phyloP scores from a whole-genome alignment of 257 asterid species.

The Solanum lycopersicoides region DNA sequence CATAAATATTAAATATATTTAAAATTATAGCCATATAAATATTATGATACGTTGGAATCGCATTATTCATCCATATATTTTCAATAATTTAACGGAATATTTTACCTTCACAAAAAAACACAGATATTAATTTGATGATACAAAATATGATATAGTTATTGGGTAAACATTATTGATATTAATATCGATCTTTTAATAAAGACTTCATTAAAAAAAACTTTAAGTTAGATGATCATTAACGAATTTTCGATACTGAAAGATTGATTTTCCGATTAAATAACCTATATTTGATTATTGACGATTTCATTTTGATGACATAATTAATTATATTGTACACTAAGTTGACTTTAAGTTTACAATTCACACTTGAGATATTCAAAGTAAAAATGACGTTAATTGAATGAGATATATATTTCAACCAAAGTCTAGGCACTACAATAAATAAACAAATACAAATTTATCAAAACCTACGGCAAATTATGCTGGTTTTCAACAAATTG shows the following conservation, averaged over 20 bases:
- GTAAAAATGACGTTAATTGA: background rate
- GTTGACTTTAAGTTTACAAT: background rate
- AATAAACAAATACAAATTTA: background rate
- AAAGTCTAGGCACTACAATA: background rate
- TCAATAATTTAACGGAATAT: too few species aligned
- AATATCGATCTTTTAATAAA: too few species aligned
- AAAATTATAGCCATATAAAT: too few species aligned
- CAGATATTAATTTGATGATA: background rate
- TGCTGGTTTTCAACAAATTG: background rate
- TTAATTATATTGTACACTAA: background rate
- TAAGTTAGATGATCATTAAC: too few species aligned
- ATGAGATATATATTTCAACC: background rate
- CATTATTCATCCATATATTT: too few species aligned
- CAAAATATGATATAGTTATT: too few species aligned
- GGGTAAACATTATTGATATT: background rate
- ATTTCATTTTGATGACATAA: background rate
- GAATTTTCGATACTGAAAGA: too few species aligned
- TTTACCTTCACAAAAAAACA: too few species aligned
- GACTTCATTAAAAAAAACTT: too few species aligned
- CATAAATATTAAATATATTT: too few species aligned
- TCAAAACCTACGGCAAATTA: background rate
- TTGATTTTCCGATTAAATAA: too few species aligned
- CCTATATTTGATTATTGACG: background rate
- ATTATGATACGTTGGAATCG: too few species aligned
- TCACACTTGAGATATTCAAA: background rate